A percentile compares a stretch with the other conserved stretches of the same genome.
These are phyloP conservation scores for Microbotryum lychnidis-dioicae DNA, from an alignment of 1,284 basidiomycete species.

Conservation along the genomic window DNA sequence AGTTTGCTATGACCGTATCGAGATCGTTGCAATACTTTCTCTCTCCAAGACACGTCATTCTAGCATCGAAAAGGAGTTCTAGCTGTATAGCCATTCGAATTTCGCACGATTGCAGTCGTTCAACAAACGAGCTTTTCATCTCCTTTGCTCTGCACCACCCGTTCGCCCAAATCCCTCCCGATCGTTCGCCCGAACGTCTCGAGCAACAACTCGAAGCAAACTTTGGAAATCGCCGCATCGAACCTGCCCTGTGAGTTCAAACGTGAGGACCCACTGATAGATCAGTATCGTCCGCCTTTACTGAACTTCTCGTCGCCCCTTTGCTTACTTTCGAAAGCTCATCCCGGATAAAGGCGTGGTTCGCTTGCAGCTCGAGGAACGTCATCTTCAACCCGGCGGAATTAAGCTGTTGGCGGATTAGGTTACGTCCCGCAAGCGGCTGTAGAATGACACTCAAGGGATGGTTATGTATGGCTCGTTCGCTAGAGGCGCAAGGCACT, in stretches of 20 bases:
- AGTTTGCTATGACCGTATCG: too few relatives aligned
- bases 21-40: too few relatives aligned
- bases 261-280: background rate
- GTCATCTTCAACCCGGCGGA: slow-evolving; percentile 4
- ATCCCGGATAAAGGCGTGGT: slow-evolving; percentile 88
- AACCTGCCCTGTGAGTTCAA: slow-evolving; percentile 54
- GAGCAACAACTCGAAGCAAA: slow-evolving; percentile 71
- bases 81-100: too few relatives aligned
- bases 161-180: slow-evolving; percentile 63
- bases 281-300: too few relatives aligned
- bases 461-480: background rate
- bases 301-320: too few relatives aligned
- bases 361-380: slow-evolving; percentile 65
- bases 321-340: slow-evolving; percentile 58
- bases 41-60: too few relatives aligned
- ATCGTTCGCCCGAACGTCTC: slow-evolving; percentile 85
- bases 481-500: background rate
- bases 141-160: slow-evolving; percentile 8
- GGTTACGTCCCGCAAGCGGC: slow-evolving; percentile 71
- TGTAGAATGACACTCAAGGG: slow-evolving; percentile 50
- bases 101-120: too few relatives aligned
- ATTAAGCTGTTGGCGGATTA: slow-evolving; percentile 63
- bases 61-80: too few relatives aligned
- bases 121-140: slow-evolving; percentile 27
- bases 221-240: slow-evolving; percentile 79